Evolutionary conservation across 2,329 filamentous ascomycete genomes (phyloP).

Genomic region (Fusarium anguioides): DNA sequence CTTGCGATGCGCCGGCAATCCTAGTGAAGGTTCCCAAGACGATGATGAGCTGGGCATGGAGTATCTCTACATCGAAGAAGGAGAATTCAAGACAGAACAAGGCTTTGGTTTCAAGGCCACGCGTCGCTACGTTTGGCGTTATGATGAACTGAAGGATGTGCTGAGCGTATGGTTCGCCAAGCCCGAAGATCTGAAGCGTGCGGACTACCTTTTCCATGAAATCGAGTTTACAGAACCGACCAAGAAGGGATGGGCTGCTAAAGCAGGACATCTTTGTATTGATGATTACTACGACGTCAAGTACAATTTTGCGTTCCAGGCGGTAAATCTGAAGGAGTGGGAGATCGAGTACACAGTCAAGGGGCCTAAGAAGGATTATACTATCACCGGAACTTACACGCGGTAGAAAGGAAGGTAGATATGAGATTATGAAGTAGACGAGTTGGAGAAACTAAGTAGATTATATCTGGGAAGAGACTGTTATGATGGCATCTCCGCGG

Average conservation of each 20-base stretch:
- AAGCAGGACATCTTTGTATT: slow-evolving; percentile 75
- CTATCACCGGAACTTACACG: slow-evolving; percentile 64
- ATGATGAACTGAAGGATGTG: slow-evolving; percentile 67
- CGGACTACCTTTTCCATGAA: slow-evolving; percentile 81
- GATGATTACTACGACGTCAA: slow-evolving; percentile 77
- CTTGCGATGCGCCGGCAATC: slow-evolving; percentile 49
- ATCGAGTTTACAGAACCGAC: slow-evolving; percentile 66
- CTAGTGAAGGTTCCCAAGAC: slow-evolving; percentile 9
- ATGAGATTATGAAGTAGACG: background rate
- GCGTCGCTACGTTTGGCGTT: slow-evolving; percentile 78
- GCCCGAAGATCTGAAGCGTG: slow-evolving; percentile 67
- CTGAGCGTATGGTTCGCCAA: slow-evolving; percentile 81
- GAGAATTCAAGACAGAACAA: slow-evolving; percentile 68
- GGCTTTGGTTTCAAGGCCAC: slow-evolving; percentile 69
- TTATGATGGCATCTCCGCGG: background rate
- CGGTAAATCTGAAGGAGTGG: slow-evolving; percentile 68
- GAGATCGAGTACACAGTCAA: slow-evolving; percentile 72
- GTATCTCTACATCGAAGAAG: slow-evolving; percentile 76
- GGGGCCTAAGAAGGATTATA: slow-evolving; percentile 81
- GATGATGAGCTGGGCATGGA: slow-evolving; percentile 59
- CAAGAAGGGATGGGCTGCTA: slow-evolving; percentile 68
- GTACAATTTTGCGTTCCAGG: slow-evolving; percentile 74
- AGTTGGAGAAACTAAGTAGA: background rate
- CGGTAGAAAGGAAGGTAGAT: slow-evolving; percentile 43
- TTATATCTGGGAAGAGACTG: background rate